Conservation (phyloP, 495 filamentous ascomycete genomes). For the Xylaria curta region DNA sequence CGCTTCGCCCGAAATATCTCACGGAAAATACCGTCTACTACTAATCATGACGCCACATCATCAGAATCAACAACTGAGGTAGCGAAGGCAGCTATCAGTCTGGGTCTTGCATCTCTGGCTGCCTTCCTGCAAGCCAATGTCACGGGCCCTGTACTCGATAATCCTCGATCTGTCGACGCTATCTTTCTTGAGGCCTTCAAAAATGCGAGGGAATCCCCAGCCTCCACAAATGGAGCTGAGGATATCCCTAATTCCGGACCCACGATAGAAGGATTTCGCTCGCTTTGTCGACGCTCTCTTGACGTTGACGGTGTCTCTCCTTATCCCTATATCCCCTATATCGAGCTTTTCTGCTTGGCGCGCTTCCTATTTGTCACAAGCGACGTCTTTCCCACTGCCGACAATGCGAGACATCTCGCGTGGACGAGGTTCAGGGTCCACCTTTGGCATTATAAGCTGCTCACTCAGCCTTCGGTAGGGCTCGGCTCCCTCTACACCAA, state of each 20-base stretch:
- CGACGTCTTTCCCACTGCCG: constrained; percentile 36
- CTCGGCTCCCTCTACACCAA: constrained; percentile 54
- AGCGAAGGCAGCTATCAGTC: constrained; percentile 17
- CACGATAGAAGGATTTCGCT: constrained; percentile 32
- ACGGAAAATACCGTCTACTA: neutral
- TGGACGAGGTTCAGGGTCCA: constrained; percentile 72
- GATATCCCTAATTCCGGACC: constrained; percentile 1
- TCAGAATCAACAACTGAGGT: neutral
- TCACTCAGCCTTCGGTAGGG: constrained; percentile 73
- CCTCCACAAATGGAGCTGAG: constrained; percentile 1
- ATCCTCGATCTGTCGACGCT: constrained; percentile 34
- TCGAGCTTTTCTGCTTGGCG: constrained; percentile 82
- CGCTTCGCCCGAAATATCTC: neutral
- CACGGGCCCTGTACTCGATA: constrained; percentile 81
- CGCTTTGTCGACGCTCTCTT: constrained; percentile 66
- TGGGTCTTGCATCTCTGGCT: constrained; percentile 76
- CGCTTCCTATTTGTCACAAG: constrained; percentile 66
- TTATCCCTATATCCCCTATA: constrained; percentile 80
- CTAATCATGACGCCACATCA: neutral
- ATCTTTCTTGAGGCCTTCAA: constrained; percentile 36
- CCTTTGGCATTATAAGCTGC: constrained; percentile 86
- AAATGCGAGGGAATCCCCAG: neutral
- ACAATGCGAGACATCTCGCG: constrained; percentile 31
- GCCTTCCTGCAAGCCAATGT: constrained; percentile 92
- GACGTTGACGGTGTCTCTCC: constrained; percentile 84